phyloP scores from a whole-genome alignment of 805 yeast genomes.

The Scheffersomyces lignosus region DNA sequence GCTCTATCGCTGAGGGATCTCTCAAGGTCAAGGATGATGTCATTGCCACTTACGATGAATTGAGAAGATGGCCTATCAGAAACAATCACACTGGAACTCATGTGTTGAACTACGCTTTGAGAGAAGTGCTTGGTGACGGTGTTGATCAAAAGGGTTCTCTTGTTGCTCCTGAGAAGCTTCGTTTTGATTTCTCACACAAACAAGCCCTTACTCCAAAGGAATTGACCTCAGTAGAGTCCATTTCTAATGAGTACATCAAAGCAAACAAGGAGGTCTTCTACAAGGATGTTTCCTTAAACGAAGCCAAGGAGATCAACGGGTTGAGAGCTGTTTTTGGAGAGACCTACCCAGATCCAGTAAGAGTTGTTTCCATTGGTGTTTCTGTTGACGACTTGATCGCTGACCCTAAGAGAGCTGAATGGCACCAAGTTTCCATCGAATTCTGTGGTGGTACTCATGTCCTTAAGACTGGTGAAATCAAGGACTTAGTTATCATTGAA shows the following conservation, averaged over 20 bases:
- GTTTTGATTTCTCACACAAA: constrained; percentile 96
- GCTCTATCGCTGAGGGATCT: constrained; percentile 74
- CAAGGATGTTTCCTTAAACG: constrained; percentile 73
- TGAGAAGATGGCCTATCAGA: constrained; percentile 94
- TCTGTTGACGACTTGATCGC: constrained; percentile 79
- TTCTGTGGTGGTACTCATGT: constrained; percentile 99
- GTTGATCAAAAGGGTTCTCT: constrained; percentile 96
- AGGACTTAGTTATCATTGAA: constrained; percentile 84
- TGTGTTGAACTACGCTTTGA: constrained; percentile 83
- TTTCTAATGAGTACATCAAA: constrained; percentile 70
- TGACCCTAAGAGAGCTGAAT: constrained; percentile 68
- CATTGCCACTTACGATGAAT: constrained; percentile 86
- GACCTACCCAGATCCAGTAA: constrained; percentile 97
- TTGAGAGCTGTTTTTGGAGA: constrained; percentile 98
- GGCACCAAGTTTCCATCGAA: constrained; percentile 82
- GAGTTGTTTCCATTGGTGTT: constrained; percentile 94
- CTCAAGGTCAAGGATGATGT: constrained; percentile 67
- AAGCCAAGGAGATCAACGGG: constrained; percentile 76
- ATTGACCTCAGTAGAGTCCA: constrained; percentile 70
- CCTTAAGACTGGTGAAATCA: constrained; percentile 86
- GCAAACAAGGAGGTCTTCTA: constrained; percentile 73
- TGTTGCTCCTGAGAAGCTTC: constrained; percentile 90
- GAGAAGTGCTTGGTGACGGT: constrained; percentile 81
- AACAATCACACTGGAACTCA: constrained; percentile 99
- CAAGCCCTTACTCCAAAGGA: constrained; percentile 74